Evolutionary conservation across 164 flowering plant genomes (phyloP).

Genomic region (Vitis amurensis): DNA sequence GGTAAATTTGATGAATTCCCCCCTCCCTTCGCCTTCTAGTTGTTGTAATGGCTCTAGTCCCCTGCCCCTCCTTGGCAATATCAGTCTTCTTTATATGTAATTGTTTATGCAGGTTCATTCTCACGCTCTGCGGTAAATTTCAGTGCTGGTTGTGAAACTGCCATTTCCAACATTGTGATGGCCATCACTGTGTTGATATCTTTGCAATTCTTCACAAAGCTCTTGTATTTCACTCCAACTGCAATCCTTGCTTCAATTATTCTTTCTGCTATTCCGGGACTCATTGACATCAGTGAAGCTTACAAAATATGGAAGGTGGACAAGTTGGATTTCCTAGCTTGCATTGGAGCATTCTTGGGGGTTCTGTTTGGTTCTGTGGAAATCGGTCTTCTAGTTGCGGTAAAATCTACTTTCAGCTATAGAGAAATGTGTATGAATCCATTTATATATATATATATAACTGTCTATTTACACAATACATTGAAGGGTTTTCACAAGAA

Average conservation of each 20-base stretch:
- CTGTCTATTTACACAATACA: too few species aligned
- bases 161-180: slow-evolving; percentile 59
- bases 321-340: slow-evolving; percentile 51
- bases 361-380: slow-evolving; percentile 51
- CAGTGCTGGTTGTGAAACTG: slow-evolving; percentile 50
- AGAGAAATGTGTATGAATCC: too few species aligned
- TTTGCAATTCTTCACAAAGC: slow-evolving; percentile 33
- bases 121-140: slow-evolving; percentile 56
- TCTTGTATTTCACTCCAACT: slow-evolving; percentile 49
- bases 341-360: slow-evolving; percentile 58
- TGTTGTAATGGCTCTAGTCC: too few species aligned
- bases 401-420: slow-evolving; percentile 8
- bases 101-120: slow-evolving; percentile 44
- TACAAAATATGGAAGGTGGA: slow-evolving; percentile 47
- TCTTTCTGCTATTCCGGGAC: slow-evolving; percentile 49
- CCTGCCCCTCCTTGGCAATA: neutral
- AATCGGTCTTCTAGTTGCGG: slow-evolving; percentile 53
- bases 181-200: slow-evolving; percentile 37
- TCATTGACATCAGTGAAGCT: slow-evolving; percentile 38
- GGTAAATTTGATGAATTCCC: slow-evolving; percentile 29
- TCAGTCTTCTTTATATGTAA: neutral
- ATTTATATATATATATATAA: too few species aligned
- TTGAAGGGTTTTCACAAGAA: too few species aligned
- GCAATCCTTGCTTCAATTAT: slow-evolving; percentile 56
- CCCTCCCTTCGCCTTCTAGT: too few species aligned